phyloP scores from a whole-genome alignment of 306 rosid species.

The Cicer chorassanicum region DNA sequence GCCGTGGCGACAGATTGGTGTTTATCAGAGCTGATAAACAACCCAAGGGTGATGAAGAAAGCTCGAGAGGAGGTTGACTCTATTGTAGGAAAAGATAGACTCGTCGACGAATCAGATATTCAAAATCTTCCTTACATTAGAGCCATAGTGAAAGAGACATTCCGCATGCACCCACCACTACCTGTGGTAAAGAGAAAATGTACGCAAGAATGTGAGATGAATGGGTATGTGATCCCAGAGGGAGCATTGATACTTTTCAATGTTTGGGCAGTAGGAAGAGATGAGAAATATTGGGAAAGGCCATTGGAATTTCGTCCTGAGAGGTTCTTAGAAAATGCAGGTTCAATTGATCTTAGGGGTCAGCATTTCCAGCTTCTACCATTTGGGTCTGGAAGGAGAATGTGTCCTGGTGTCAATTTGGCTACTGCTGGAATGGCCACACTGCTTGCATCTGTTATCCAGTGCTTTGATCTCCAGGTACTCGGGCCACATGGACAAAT shows the following conservation, averaged over 20 bases:
- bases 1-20: slow-evolving; percentile 53
- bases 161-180: slow-evolving; percentile 63
- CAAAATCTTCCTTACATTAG: slow-evolving; percentile 61
- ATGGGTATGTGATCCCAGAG: slow-evolving; percentile 47
- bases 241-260: slow-evolving; percentile 51
- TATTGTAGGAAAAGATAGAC: slow-evolving; percentile 51
- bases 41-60: slow-evolving; percentile 49
- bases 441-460: slow-evolving; percentile 53
- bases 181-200: slow-evolving; percentile 52
- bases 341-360: slow-evolving; percentile 41
- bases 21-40: slow-evolving; percentile 60
- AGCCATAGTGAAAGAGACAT: slow-evolving; percentile 58
- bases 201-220: slow-evolving; percentile 44
- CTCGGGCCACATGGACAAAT: slow-evolving; percentile 8
- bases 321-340: slow-evolving; percentile 33
- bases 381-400: slow-evolving; percentile 67
- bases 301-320: slow-evolving; percentile 55
- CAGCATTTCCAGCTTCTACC: slow-evolving; percentile 52
- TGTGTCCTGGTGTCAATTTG: slow-evolving; percentile 55
- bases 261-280: slow-evolving; percentile 59
- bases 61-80: slow-evolving; percentile 52
- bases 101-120: slow-evolving; percentile 52
- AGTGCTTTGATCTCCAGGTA: slow-evolving; percentile 56
- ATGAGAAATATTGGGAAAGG: slow-evolving; percentile 53
- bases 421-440: slow-evolving; percentile 54